Evolutionary conservation across 805 yeast species (phyloP), one percentile per base, ranked within the genome.

Genomic region (Candida germanica): DNA sequence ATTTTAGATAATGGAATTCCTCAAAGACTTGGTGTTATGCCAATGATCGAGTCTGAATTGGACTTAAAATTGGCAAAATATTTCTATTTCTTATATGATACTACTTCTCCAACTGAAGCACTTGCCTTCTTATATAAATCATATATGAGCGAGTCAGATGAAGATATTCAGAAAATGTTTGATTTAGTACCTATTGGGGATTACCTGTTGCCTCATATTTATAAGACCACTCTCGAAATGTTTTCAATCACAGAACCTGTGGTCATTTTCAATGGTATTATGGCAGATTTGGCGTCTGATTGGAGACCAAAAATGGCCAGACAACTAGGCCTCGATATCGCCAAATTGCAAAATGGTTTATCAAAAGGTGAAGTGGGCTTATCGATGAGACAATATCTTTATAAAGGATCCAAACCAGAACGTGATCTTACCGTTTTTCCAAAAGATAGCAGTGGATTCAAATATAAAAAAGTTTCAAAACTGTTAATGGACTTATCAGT

Each of bases 21-120:
- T 0, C 83, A 88, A 45, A 83, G 89, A 56, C 52, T 91, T 34
- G 98, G 97, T 5, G 43, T 91, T 3, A 64, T 91, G n/a, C 95
- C 98, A 0, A 39, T 83, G 2, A 51, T 58, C 6, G 57, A 53
- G 1, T 48, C 44, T 5, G 61, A 58, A 14, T 33, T 44, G 15
- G 71, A 64, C 36, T 44, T 49, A 5, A 26, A 30, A 6, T 28
- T 66, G 12, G 64, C 69, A 1, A 48, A 60, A 29, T 44, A 38
- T 33, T 61, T 66, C 38, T 66, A 64, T 43, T 64, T 54, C 26
- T 43, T 67, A 20, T 50, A 55, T 26, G 59, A 56, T 9, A 52
- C 49, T 1, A 51, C 70, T 1, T 44, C 50, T 16, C 36, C 53
- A 3, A 49, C 49, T 29, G 73, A 67, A 44, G 65, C 65, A 0